A percentile compares a stretch with the other conserved stretches of the same genome.
phyloP scores from a whole-genome alignment of 306 rosid species.

The Begonia peltatifolia region DNA sequence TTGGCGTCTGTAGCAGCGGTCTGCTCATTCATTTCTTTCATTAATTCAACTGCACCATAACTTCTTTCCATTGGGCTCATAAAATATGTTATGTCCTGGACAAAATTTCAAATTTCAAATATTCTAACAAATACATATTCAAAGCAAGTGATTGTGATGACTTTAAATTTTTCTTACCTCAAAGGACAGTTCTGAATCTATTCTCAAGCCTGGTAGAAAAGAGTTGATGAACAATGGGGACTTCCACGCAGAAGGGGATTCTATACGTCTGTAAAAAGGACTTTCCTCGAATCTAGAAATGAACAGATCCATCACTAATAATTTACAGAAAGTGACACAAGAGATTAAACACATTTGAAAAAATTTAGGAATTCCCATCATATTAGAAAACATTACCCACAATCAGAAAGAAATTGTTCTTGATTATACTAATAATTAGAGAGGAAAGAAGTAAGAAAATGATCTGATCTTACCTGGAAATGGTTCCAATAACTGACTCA shows the following conservation, averaged over 20 bases:
- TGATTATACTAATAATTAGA: too few species aligned
- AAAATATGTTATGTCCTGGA: conserved; percentile 71
- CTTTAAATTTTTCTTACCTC: conserved; percentile 33
- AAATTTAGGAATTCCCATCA: too few species aligned
- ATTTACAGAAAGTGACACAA: too few species aligned
- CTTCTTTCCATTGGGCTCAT: conserved; percentile 78
- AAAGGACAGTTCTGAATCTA: conserved; percentile 66
- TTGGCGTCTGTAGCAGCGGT: conserved; percentile 69
- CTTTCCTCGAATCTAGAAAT: conserved; percentile 56
- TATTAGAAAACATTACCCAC: too few species aligned
- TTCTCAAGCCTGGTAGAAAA: conserved; percentile 51
- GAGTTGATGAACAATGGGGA: conserved; percentile 86
- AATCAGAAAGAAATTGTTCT: too few species aligned
- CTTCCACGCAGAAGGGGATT: conserved; percentile 95
- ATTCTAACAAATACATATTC: neutral
- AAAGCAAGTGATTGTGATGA: neutral
- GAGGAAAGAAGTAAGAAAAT: too few species aligned
- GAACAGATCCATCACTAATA: too few species aligned
- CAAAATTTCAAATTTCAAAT: neutral
- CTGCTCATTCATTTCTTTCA: conserved; percentile 79
- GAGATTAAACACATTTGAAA: too few species aligned
- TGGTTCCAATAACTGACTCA: too few species aligned
- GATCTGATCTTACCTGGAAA: too few species aligned
- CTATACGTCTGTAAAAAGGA: conserved; percentile 75
- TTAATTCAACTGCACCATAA: conserved; percentile 80